Evolutionary conservation across 73 alveolate species (phyloP).

Genomic region (Blepharisma japonicum): DNA sequence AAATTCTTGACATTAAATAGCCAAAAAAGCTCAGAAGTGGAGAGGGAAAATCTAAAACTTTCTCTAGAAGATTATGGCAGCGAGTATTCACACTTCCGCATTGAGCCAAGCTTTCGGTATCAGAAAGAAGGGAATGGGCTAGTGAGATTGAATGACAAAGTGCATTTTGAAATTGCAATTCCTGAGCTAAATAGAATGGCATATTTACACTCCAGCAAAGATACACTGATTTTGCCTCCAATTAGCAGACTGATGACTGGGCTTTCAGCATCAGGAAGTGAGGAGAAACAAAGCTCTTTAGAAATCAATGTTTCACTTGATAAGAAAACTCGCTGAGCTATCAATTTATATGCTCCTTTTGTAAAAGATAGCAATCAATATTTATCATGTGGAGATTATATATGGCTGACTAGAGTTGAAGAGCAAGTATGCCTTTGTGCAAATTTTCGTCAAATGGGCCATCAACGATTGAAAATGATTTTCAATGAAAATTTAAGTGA

Average conservation of each 20-base stretch:
- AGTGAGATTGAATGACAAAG: neutral
- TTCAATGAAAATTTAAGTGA: neutral
- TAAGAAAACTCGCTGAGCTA: neutral
- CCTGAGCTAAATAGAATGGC: neutral
- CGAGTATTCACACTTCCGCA: constrained; percentile 22
- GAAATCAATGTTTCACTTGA: constrained; percentile 3
- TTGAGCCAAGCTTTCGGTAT: constrained; percentile 3
- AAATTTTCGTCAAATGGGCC: neutral
- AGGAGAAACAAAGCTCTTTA: neutral
- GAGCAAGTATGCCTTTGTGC: neutral
- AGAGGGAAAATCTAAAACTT: neutral
- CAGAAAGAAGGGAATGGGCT: constrained; percentile 1
- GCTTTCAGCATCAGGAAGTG: neutral
- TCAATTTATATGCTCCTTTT: neutral
- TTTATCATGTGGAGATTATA: constrained; percentile 24
- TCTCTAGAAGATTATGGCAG: neutral
- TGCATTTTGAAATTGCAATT: neutral
- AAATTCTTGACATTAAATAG: constrained; percentile 15
- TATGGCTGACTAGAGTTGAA: constrained; percentile 2
- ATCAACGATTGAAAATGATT: neutral
- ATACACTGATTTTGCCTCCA: neutral
- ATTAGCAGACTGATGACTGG: neutral
- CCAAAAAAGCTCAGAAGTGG: neutral
- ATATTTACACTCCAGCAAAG: neutral
- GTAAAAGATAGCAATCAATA: neutral